Evolutionary conservation across 139 green algal species (phyloP), one percentile per base, ranked within the genome.

Genomic region (Coelastrella sp.): DNA sequence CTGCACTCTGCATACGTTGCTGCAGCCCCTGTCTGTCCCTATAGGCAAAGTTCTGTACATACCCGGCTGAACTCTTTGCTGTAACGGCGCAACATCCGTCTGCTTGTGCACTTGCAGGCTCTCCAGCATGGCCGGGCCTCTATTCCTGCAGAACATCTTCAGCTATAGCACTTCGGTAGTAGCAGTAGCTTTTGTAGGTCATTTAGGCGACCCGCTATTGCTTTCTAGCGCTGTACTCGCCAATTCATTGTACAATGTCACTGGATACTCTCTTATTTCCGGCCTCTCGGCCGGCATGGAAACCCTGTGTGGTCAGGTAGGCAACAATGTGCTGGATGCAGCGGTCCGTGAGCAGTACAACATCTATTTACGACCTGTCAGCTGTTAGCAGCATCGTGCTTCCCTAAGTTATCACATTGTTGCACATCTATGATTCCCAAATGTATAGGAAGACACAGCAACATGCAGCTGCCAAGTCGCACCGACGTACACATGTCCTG

Each of bases 241-340:
- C 8, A 94, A 89, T 14, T 90, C 59, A 11, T 84, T 98, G 57
- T 97, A 93, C 90, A 98, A 96, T 83, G 92, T 98, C 17, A 97
- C 96, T 2, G 96, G 96, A 4, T 89, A 94, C 59, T 90, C 83
- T 14, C 54, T 96, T 6, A 64, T 97, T 3, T 73, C 91, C 3
- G 95, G 95, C 7, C 92, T 95, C 11, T 88, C 90, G 0, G 91
- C 91, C 5, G 96, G 92, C 19, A 94, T 97, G 92, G 96, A 98
- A 79, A 98, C 96, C 16, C 86, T 98, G 74, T 95, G 92, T 78
- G 93, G 94, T 1, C 96, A 94, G 92, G 92, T 90, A 47, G 20
- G 81, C 11, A 47, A 47, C 32, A 47, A 47, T 47, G 32, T 47
- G 32, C 32, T 2, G 32, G 32, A 47, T 58, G 56, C n/a, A 65